These are phyloP conservation scores for Penicillium desertorum DNA, from an alignment of 495 filamentous ascomycete genomes.

Conservation along the genomic window DNA sequence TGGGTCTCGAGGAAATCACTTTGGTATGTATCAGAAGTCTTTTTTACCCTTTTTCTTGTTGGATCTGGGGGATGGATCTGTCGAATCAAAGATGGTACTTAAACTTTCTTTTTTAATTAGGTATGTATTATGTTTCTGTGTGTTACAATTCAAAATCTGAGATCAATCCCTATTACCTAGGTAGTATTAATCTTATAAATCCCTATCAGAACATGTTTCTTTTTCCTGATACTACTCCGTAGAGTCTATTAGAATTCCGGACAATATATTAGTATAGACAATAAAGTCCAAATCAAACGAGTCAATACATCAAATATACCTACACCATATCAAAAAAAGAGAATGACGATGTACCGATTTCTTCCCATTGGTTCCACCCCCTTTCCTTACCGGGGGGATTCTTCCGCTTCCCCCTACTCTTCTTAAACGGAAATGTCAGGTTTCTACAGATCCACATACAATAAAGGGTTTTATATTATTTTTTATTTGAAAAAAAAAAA, in stretches of 20 bases:
- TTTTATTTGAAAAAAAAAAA: too few relatives aligned
- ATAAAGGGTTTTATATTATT: slow-evolving; percentile 18
- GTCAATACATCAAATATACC: not conserved
- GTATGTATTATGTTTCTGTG: not conserved
- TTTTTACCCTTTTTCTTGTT: slow-evolving; percentile 8
- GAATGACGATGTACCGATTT: slow-evolving; percentile 7
- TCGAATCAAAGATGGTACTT: slow-evolving; percentile 16
- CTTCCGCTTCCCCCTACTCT: slow-evolving; percentile 22
- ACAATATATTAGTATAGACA: too few relatives aligned
- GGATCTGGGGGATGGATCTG: slow-evolving; percentile 20
- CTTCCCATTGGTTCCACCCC: slow-evolving; percentile 35
- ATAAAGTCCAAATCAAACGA: not conserved
- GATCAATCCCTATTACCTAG: too few relatives aligned
- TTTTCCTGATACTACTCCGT: too few relatives aligned
- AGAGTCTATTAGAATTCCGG: too few relatives aligned
- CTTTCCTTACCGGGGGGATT: slow-evolving; percentile 29
- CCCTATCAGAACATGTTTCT: too few relatives aligned
- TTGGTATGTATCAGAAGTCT: slow-evolving; percentile 14
- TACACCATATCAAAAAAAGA: not conserved
- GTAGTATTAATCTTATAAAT: too few relatives aligned
- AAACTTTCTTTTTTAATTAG: not conserved
- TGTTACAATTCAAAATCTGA: not conserved
- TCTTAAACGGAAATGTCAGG: slow-evolving; percentile 18
- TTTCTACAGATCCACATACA: slow-evolving; percentile 15
- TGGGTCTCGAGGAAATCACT: slow-evolving; percentile 27